These are phyloP conservation scores for Rhytidiadelphus loreus DNA, from an alignment of 225 moss, liverwort and hornwort species.

Conservation along the genomic window DNA sequence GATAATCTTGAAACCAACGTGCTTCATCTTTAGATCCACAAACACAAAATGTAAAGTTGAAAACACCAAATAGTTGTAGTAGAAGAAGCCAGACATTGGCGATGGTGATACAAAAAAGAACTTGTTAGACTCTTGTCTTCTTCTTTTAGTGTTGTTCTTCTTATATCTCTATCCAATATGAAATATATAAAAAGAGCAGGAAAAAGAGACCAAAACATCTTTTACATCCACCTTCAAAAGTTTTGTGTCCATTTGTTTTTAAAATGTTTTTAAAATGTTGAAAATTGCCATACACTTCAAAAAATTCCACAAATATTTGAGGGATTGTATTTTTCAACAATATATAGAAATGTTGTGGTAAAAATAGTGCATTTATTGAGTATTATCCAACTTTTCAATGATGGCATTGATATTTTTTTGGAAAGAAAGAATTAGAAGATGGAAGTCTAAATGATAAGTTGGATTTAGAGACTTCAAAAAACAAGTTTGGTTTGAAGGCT, in stretches of 20 bases:
- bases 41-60: neutral
- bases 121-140: neutral
- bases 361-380: neutral
- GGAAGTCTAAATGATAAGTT: neutral
- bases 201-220: neutral
- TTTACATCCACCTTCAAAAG: neutral
- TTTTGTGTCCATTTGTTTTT: neutral
- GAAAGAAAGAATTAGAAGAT: neutral
- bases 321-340: neutral
- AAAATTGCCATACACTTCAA: neutral
- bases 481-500: neutral
- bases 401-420: neutral
- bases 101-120: fast-evolving
- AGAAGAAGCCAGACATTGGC: fast-evolving
- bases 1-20: neutral
- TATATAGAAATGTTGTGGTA: neutral
- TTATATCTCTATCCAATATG: neutral
- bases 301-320: neutral
- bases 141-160: neutral
- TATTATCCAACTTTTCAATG: neutral
- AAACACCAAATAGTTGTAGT: fast-evolving
- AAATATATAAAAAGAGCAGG: too few species aligned
- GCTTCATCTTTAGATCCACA: neutral
- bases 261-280: neutral
- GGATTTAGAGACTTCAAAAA: neutral